Conservation (phyloP, 2,329 filamentous ascomycete species). For the Fusarium haematococcum region DNA sequence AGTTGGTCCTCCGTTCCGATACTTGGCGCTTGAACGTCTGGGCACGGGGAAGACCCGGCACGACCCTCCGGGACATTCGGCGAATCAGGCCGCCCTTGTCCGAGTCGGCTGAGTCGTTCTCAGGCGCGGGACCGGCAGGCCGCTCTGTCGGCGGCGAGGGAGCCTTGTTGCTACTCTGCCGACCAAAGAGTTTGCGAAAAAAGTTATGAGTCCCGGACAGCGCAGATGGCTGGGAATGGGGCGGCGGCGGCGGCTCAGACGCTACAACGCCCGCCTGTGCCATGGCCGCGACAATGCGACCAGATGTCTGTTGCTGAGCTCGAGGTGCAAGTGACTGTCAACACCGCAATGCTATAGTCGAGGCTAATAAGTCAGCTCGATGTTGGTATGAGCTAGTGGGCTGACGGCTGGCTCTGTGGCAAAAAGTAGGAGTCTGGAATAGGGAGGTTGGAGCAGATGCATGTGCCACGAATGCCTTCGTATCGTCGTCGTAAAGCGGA, state of each 20-base stretch:
- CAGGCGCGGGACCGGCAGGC: slow-evolving; percentile 49
- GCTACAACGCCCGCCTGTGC: slow-evolving; percentile 46
- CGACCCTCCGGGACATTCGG: slow-evolving; percentile 69
- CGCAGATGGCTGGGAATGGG: slow-evolving; percentile 40
- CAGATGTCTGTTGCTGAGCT: slow-evolving; percentile 12
- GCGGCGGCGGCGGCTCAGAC: slow-evolving; percentile 44
- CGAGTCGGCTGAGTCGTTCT: slow-evolving; percentile 41
- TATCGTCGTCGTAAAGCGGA: slow-evolving; percentile 27
- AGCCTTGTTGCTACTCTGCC: slow-evolving; percentile 27
- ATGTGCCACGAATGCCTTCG: slow-evolving; percentile 34
- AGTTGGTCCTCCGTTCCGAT: slow-evolving; percentile 80
- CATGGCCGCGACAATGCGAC: slow-evolving; percentile 45
- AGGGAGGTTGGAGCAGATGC: slow-evolving; percentile 26
- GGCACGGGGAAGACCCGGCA: slow-evolving; percentile 80
- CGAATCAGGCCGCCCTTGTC: slow-evolving; percentile 53
- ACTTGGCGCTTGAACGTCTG: slow-evolving; percentile 86
- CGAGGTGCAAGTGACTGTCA: slow-evolving; percentile 13
- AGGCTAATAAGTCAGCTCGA: slow-evolving; percentile 13
- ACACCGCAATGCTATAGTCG: slow-evolving; percentile 1
- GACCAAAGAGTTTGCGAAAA: slow-evolving; percentile 46
- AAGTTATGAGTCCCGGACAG: slow-evolving; percentile 42
- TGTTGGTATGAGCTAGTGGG: slow-evolving; percentile 18
- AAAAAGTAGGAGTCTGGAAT: slow-evolving; percentile 19
- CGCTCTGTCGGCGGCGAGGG: slow-evolving; percentile 27
- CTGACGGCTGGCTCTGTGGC: slow-evolving; percentile 22